phyloP scores from a whole-genome alignment of 2,329 filamentous ascomycete species.

The Clarireedia monteithiana region DNA sequence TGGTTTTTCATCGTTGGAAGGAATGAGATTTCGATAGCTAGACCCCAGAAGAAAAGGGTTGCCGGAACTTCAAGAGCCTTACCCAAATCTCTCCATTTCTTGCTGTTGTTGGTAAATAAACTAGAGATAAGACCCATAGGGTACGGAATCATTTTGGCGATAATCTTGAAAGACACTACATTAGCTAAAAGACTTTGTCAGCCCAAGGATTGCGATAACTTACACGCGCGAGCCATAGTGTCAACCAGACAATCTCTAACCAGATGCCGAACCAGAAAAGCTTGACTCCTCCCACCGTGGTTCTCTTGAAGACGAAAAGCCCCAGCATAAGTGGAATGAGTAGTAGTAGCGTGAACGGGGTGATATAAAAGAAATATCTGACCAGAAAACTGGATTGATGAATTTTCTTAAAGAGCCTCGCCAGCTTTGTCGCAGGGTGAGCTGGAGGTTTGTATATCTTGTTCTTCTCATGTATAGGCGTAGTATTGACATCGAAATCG shows the following conservation, averaged over 20 bases:
- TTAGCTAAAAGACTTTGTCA: conserved; percentile 4
- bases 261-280: conserved; percentile 92
- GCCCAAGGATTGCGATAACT: conserved; percentile 23
- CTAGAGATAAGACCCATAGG: conserved; percentile 58
- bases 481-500: conserved; percentile 45
- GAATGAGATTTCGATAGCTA: conserved; percentile 80
- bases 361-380: conserved; percentile 65
- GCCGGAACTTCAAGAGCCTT: conserved; percentile 77
- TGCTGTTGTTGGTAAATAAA: conserved; percentile 73
- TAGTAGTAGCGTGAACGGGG: conserved; percentile 54
- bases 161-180: conserved; percentile 34
- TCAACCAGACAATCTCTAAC: conserved; percentile 89
- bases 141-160: conserved; percentile 57
- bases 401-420: conserved; percentile 55
- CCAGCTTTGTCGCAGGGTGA: conserved; percentile 52
- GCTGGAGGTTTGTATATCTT: conserved; percentile 57
- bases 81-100: conserved; percentile 90
- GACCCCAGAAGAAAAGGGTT: conserved; percentile 86
- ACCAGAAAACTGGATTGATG: conserved; percentile 59
- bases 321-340: conserved; percentile 63
- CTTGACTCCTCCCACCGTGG: conserved; percentile 65
- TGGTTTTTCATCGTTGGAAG: conserved; percentile 67
- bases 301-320: conserved; percentile 46
- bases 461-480: conserved; percentile 60
- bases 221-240: conserved; percentile 68